phyloP scores from a whole-genome alignment of 345 rosid genomes.

The Acer negundo region DNA sequence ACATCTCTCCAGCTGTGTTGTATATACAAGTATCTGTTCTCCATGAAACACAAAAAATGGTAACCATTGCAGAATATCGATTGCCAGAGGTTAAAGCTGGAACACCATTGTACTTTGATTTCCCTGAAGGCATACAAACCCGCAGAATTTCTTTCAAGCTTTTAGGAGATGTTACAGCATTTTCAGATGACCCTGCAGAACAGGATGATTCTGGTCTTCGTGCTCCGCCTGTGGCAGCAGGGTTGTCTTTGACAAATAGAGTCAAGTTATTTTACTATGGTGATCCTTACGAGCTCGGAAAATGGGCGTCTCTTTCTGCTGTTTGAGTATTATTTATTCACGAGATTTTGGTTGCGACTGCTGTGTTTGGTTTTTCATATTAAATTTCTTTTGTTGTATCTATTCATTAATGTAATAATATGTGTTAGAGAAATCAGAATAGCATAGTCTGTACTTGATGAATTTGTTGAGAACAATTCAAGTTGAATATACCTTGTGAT shows the following conservation, averaged over 20 bases:
- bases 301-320: constrained; percentile 83
- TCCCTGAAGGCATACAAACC: constrained; percentile 65
- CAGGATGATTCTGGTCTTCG: constrained; percentile 53
- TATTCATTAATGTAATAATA: constrained; percentile 19
- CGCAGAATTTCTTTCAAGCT: constrained; percentile 62
- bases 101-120: constrained; percentile 81
- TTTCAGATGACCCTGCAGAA: constrained; percentile 72
- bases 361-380: neutral
- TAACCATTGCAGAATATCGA: constrained; percentile 72
- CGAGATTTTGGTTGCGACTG: constrained; percentile 9
- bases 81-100: constrained; percentile 81
- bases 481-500: neutral
- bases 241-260: constrained; percentile 70
- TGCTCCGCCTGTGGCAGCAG: constrained; percentile 56
- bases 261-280: constrained; percentile 69
- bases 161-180: constrained; percentile 80
- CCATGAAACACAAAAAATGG: constrained; percentile 79
- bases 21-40: constrained; percentile 80
- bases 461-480: constrained; percentile 1
- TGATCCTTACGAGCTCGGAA: constrained; percentile 80
- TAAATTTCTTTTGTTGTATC: constrained; percentile 27
- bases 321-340: constrained; percentile 33
- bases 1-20: constrained; percentile 76
- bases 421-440: constrained; percentile 8
- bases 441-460: neutral